Base-by-base conservation (phyloP, 2,329 filamentous ascomycete genomes). In the Sporothrix inflata region DNA sequence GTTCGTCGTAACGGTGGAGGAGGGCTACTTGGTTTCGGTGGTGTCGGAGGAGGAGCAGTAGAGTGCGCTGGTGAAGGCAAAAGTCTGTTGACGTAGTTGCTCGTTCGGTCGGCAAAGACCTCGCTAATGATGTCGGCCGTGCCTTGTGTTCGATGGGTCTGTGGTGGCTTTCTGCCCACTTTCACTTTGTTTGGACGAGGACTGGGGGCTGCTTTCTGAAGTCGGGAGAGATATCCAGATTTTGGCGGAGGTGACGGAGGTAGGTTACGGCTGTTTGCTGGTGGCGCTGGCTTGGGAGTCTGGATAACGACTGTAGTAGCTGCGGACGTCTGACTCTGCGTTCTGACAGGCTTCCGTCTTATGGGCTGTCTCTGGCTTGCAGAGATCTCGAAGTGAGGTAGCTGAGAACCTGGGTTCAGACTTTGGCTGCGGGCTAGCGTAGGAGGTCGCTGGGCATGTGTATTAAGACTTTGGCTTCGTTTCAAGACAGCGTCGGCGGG, bases 101-200 rank as follows among this genome's bases (percentile, higher is more conserved):
- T 68, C 27, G 72, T 73, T 47, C 24, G 34, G 14, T 73, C 73
- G 2, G 73, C 67, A 27, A 73, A 60, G 34, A 74, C 70, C 14
- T 72, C 72, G 16, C 45, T 14, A 3, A 73, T 11, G 4, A 69
- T 49, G 7, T 74, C 72, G 38, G 78, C 75, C 14, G 78, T 79
- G 16, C 76, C 77, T 60, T 78, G 78, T 16, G 78, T 79, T 75
- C 76, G 77, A 49, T 76, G 75, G 4, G 76, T 77, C 21, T 75
- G 75, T 1, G 76, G 77, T 6, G 77, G 77, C 42, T 71, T 74
- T 47, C 73, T 63, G 12, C 71, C 66, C 7, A 63, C 47, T 51
- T 63, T 72, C 4, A 38, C 12, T 24, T 70, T 70, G 38, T 40
- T 57, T 21, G 57, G 60, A 8, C 60, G 69, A 5, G 69, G 45